A percentile compares a stretch with the other conserved stretches of the same genome.
Evolutionary conservation across 1,284 basidiomycete genomes (phyloP).

Genomic region (Leccinum griseonigrum): DNA sequence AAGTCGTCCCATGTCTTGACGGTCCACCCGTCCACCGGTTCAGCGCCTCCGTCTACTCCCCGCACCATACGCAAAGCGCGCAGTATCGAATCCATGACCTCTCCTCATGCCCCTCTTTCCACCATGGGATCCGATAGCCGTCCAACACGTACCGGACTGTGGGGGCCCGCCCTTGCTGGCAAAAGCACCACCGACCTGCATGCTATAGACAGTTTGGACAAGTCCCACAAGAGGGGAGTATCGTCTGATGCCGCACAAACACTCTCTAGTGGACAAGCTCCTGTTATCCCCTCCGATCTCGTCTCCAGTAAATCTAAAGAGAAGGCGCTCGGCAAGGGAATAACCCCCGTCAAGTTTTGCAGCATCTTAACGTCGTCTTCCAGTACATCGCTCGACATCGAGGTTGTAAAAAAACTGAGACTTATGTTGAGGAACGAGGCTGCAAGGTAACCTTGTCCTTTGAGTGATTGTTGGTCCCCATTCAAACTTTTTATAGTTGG

Average conservation of each 20-base stretch:
- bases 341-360: constrained; percentile 62
- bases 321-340: constrained; percentile 49
- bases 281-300: constrained; percentile 39
- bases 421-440: constrained; percentile 83
- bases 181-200: constrained; percentile 39
- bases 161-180: constrained; percentile 41
- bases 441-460: constrained; percentile 53
- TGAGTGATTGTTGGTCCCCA: constrained; percentile 1
- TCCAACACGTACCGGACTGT: constrained; percentile 41
- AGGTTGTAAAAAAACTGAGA: constrained; percentile 73
- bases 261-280: constrained; percentile 50
- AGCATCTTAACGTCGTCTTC: constrained; percentile 64
- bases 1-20: constrained; percentile 75
- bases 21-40: constrained; percentile 36
- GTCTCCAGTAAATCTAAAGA: constrained; percentile 41
- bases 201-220: constrained; percentile 13
- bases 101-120: constrained; percentile 43
- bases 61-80: constrained; percentile 58
- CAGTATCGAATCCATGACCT: constrained; percentile 66
- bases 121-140: constrained; percentile 38
- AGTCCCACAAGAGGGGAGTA: constrained; percentile 47
- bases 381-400: constrained; percentile 68
- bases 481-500: constrained; percentile 56
- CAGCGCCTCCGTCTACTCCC: constrained; percentile 31
- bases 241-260: constrained; percentile 51